A percentile compares a stretch with the other conserved stretches of the same genome.
phyloP scores from a whole-genome alignment of 495 filamentous ascomycete genomes.

The Podospora didyma region DNA sequence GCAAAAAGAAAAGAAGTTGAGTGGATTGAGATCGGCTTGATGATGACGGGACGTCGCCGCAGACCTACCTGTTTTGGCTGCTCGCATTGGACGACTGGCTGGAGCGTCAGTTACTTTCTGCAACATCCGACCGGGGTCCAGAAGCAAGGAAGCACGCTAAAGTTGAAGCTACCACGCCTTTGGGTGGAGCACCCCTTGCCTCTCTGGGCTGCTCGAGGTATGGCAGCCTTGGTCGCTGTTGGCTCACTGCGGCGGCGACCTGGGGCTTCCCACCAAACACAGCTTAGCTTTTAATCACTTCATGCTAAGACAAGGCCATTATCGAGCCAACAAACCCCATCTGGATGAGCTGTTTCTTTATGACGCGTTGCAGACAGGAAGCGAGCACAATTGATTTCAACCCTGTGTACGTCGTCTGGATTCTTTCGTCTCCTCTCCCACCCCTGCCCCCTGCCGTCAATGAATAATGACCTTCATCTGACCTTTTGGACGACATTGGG shows the following conservation, averaged over 20 bases:
- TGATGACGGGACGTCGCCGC: constrained; percentile 5
- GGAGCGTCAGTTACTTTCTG: background rate
- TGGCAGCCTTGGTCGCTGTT: background rate
- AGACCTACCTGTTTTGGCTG: background rate
- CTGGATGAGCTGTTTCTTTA: background rate
- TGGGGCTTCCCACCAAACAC: background rate
- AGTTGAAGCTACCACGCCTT: background rate
- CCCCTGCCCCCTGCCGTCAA: too few species aligned
- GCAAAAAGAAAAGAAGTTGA: background rate
- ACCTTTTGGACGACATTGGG: too few species aligned
- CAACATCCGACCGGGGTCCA: background rate
- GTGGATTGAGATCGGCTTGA: background rate
- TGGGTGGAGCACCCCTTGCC: background rate
- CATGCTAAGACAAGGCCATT: too few species aligned
- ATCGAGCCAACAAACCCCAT: background rate
- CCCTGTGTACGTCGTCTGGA: background rate
- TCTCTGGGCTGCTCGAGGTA: background rate
- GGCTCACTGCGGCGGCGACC: background rate
- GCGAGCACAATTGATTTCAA: background rate
- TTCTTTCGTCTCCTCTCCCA: too few species aligned
- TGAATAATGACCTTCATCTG: too few species aligned
- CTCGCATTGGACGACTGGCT: background rate
- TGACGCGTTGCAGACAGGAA: background rate
- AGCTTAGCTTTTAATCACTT: background rate
- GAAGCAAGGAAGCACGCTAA: background rate